phyloP scores from a whole-genome alignment of 805 yeast genomes.

The Wickerhamiella sorbophila region DNA sequence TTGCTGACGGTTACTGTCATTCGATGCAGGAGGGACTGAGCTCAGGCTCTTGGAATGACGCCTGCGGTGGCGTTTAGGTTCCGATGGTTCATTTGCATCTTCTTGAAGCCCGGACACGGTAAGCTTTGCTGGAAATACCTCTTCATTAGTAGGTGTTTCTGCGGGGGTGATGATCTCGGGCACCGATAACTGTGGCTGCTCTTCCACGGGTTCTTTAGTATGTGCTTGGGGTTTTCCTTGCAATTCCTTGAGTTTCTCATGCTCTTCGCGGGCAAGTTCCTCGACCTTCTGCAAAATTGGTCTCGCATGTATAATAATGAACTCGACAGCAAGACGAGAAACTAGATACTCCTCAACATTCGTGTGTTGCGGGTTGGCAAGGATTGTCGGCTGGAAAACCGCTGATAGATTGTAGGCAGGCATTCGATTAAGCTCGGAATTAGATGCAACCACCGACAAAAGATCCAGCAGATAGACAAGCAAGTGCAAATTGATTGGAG shows the following conservation, averaged over 20 bases:
- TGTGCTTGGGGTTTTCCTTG: too few species aligned
- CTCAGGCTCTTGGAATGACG: slow-evolving; percentile 21
- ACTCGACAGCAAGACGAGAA: slow-evolving; percentile 75
- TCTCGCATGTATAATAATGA: slow-evolving; percentile 74
- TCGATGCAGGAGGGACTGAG: slow-evolving; percentile 15
- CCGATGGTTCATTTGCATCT: neutral
- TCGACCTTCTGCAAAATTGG: slow-evolving; percentile 45
- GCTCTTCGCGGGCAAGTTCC: slow-evolving; percentile 22
- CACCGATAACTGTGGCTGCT: too few species aligned
- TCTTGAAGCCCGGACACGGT: neutral
- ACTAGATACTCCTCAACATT: slow-evolving; percentile 82
- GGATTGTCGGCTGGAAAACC: slow-evolving; percentile 89
- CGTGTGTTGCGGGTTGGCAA: slow-evolving; percentile 85
- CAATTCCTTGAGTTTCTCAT: slow-evolving; percentile 12
- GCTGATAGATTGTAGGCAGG: slow-evolving; percentile 88
- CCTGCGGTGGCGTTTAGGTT: slow-evolving; percentile 9
- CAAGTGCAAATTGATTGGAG: slow-evolving; percentile 66
- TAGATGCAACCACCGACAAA: slow-evolving; percentile 68
- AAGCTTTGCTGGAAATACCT: neutral
- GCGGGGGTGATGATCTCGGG: too few species aligned
- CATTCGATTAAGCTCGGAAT: slow-evolving; percentile 72
- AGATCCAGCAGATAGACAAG: slow-evolving; percentile 77
- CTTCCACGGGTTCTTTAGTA: too few species aligned
- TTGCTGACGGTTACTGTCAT: neutral
- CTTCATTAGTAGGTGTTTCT: too few species aligned